Percentiles rank a stretch among this genome's conserved stretches.
Conservation (phyloP, 1,284 basidiomycete genomes). For the Schizophyllum amplum region DNA sequence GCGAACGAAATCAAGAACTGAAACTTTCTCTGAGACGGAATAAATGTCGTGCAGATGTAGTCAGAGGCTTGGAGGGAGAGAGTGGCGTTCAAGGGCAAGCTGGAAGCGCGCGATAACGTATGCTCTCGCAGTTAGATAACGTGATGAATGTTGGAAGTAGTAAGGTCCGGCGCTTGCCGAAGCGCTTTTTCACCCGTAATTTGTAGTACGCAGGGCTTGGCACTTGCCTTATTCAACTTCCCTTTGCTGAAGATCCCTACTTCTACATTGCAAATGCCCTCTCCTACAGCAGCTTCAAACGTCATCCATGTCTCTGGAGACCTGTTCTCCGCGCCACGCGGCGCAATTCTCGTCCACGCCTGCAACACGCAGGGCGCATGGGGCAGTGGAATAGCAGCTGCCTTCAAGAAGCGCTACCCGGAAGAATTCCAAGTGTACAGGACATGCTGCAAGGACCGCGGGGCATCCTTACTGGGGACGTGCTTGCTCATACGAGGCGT, state of each 20-base stretch:
- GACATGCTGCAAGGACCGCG: constrained; percentile 22
- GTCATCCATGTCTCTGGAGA: constrained; percentile 21
- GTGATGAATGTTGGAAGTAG: too few relatives aligned
- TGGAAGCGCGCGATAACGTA: too few relatives aligned
- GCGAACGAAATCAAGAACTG: too few relatives aligned
- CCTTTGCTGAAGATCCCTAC: neutral
- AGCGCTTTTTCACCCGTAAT: too few relatives aligned
- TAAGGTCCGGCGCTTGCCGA: too few relatives aligned
- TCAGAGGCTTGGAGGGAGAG: too few relatives aligned
- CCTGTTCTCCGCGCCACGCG: constrained; percentile 25
- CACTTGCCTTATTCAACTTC: neutral
- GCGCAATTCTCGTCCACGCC: constrained; percentile 29
- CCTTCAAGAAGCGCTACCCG: constrained; percentile 27
- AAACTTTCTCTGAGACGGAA: too few relatives aligned
- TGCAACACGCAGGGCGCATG: constrained; percentile 32
- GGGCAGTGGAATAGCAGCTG: constrained; percentile 29
- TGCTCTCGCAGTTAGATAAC: too few relatives aligned
- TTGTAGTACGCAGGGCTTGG: too few relatives aligned
- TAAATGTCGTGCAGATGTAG: too few relatives aligned
- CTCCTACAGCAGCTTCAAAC: neutral
- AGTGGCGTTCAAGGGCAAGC: too few relatives aligned
- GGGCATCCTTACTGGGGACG: constrained; percentile 22
- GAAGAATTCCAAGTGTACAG: constrained; percentile 25
- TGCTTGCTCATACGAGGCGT: constrained; percentile 27
- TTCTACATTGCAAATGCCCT: neutral